Base-by-base conservation (phyloP, 768 basidiomycete genomes). In the Xerocomellus chrysenteron region DNA sequence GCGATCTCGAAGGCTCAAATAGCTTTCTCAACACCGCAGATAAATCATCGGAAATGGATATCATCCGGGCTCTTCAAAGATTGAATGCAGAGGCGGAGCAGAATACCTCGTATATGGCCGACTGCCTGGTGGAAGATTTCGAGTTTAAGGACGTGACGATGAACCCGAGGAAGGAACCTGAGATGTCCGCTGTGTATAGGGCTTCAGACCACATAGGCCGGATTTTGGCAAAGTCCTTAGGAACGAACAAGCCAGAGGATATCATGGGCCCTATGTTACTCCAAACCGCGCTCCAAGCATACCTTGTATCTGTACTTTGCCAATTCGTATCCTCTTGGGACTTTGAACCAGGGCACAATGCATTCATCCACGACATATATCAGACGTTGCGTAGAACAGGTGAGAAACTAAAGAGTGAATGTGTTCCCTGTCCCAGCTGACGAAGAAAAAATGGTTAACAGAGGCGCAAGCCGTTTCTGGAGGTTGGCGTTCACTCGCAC, bases 391-490 rank as follows among this genome's bases (percentile, higher is more conserved):
- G 55, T 40, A 36, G 13, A 46, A 43, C 4, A 52, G 58, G 58
- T 59, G 32, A 57, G 56, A 13, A 24, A 21, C 33, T 1, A 13
- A 30, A 1, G 4, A 19, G 2, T 16, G 4, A 17, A 37, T 16
- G 24, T 1, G 4, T 41, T 13, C 33, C 13, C n/a, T 32, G 1
- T 44, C 24, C 21, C 7, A 19, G 33, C 52, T 60, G 36, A 60
- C 39, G 30, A 13, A 13, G 1, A 36, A 36, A 28, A 56, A 14
- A 11, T 8, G 35, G 2, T 35, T 9, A 33, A 60, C 17, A 62
- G 60, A 62, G 12, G 47, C 59, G 3, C 60, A 62, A 47, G 59
- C 60, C 9, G 33, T 57, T 14, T 57, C 54, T 28, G 60, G 54
- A 32, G 59, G 44, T 9, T 62, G 60, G 59, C 59, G 59, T 40